These are phyloP conservation scores for Sanghuangporus sanghuang DNA, from an alignment of 1,284 basidiomycete species.

Conservation along the genomic window DNA sequence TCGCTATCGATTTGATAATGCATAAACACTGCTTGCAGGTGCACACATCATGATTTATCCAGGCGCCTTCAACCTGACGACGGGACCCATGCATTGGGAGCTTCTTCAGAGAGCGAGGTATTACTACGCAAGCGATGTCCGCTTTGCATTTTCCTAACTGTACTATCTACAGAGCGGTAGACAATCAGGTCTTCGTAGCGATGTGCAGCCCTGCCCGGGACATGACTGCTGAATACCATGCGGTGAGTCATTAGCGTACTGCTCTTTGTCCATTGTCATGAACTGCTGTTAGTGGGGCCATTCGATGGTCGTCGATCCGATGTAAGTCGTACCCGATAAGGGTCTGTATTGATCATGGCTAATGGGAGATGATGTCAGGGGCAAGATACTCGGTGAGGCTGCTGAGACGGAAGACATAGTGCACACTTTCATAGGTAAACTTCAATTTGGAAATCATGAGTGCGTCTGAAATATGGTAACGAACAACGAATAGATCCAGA, in stretches of 20 bases:
- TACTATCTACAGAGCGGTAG: constrained; percentile 66
- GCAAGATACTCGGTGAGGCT: constrained; percentile 75
- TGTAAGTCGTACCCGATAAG: constrained; percentile 44
- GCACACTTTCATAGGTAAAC: constrained; percentile 76
- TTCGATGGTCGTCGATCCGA: constrained; percentile 85
- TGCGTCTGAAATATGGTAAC: constrained; percentile 11
- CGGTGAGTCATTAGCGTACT: constrained; percentile 45
- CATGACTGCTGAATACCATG: constrained; percentile 76
- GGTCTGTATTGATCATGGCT: background rate
- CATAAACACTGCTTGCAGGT: constrained; percentile 40
- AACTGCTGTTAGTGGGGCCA: constrained; percentile 70
- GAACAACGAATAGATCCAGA: constrained; percentile 56
- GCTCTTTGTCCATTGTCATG: background rate
- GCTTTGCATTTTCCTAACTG: background rate
- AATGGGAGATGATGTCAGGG: constrained; percentile 47
- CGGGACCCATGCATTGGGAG: constrained; percentile 96
- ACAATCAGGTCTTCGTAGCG: constrained; percentile 93
- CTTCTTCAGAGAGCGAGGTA: constrained; percentile 84
- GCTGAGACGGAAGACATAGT: constrained; percentile 79
- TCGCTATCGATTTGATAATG: background rate
- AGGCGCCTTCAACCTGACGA: constrained; percentile 85
- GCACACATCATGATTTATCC: constrained; percentile 92
- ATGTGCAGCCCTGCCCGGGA: constrained; percentile 97
- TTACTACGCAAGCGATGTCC: background rate
- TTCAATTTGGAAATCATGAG: background rate